A percentile compares a stretch with the other conserved stretches of the same genome.
Evolutionary conservation across 164 flowering plant genomes (phyloP).

Genomic region (Nelumbo lutea): DNA sequence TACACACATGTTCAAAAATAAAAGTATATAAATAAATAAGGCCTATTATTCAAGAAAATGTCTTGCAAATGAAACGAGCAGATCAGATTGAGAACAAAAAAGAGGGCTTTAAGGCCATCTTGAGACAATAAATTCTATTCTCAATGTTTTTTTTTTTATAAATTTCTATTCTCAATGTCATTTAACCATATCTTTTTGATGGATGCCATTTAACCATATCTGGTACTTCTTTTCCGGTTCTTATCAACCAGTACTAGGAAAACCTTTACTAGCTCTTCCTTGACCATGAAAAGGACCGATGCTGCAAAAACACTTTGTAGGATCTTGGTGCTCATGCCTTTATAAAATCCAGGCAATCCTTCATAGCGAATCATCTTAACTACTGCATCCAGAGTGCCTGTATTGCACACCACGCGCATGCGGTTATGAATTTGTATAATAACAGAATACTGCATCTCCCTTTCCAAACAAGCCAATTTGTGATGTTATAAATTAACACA

Average conservation of each 20-base stretch:
- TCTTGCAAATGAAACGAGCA: too few species aligned
- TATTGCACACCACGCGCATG: neutral
- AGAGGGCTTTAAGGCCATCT: too few species aligned
- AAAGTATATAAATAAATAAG: too few species aligned
- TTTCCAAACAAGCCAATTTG: neutral
- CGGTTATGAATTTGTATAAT: neutral
- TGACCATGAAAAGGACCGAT: conserved; percentile 70
- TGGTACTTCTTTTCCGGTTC: conserved; percentile 22
- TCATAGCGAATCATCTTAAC: conserved; percentile 62
- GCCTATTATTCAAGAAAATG: too few species aligned
- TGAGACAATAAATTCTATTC: too few species aligned
- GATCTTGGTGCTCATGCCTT: conserved; percentile 82
- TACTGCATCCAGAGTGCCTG: conserved; percentile 73
- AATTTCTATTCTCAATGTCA: too few species aligned
- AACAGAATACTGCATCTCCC: neutral
- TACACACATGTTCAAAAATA: too few species aligned
- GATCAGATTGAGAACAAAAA: too few species aligned
- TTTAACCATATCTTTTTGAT: too few species aligned
- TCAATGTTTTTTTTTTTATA: too few species aligned
- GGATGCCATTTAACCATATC: conserved; percentile 10
- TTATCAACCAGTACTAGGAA: conserved; percentile 29
- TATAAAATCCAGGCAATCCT: conserved; percentile 57
- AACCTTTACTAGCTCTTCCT: conserved; percentile 73
- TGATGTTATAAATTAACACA: too few species aligned
- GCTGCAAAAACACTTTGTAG: conserved; percentile 83